phyloP scores from a whole-genome alignment of 768 basidiomycete genomes.

The Tephrocybe rancida region DNA sequence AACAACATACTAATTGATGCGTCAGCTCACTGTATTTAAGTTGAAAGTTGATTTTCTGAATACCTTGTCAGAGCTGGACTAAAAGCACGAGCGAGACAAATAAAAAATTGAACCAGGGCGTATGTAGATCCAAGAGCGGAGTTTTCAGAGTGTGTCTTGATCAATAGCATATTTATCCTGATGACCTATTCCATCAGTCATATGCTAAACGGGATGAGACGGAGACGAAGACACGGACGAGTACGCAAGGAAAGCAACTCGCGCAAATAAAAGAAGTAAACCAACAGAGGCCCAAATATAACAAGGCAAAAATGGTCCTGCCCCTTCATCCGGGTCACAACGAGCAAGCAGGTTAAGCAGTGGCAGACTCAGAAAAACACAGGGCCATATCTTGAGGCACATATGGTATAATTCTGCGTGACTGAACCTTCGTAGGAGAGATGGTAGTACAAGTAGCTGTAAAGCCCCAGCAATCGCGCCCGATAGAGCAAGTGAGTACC shows the following conservation, averaged over 20 bases:
- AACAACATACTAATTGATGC: conserved; percentile 21
- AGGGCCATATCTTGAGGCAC: conserved; percentile 57
- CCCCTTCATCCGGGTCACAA: conserved; percentile 5
- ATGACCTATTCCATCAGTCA: background rate
- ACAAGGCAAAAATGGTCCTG: too few species aligned
- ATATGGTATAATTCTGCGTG: conserved; percentile 52
- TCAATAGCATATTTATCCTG: conserved; percentile 55
- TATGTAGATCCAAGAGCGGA: conserved; percentile 57
- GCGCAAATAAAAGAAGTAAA: conserved; percentile 38
- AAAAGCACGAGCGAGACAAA: conserved; percentile 57
- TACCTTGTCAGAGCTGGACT: conserved; percentile 60
- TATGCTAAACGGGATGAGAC: background rate
- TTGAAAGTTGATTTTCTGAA: background rate
- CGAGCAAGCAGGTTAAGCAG: conserved; percentile 50
- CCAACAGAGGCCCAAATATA: conserved; percentile 53
- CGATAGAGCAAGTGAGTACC: conserved; percentile 53
- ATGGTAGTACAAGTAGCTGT: conserved; percentile 56
- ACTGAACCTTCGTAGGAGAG: conserved; percentile 49
- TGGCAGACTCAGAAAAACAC: conserved; percentile 48
- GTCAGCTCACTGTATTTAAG: background rate
- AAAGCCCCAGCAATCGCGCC: conserved; percentile 48
- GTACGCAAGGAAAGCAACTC: conserved; percentile 48
- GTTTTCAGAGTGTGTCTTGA: conserved; percentile 48
- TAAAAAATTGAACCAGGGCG: conserved; percentile 59
- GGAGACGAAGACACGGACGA: conserved; percentile 38